Evolutionary conservation across 2,329 filamentous ascomycete species (phyloP).

Genomic region (Tympanopsis confertula): DNA sequence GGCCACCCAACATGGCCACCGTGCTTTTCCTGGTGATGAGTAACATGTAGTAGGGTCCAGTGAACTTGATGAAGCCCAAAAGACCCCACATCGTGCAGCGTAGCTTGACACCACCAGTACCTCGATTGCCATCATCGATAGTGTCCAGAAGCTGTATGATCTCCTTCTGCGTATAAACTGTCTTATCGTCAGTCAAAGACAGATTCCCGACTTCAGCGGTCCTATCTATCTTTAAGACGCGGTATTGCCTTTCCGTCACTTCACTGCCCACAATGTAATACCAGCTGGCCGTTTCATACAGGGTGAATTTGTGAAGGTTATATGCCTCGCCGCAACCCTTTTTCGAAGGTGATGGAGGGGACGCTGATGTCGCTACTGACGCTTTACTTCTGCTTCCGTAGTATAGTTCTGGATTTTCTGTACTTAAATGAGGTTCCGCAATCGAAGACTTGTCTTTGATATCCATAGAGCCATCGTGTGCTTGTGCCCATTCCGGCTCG

Average conservation of each 20-base stretch:
- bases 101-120: conserved; percentile 77
- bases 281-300: conserved; percentile 86
- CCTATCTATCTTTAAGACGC: conserved; percentile 88
- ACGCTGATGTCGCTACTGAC: too few relatives aligned
- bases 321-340: too few relatives aligned
- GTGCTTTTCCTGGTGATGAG: conserved; percentile 92
- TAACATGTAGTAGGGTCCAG: conserved; percentile 92
- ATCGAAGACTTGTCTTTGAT: too few relatives aligned
- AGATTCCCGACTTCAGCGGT: conserved; percentile 69
- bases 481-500: too few relatives aligned
- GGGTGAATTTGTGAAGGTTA: conserved; percentile 93
- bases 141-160: conserved; percentile 85
- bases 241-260: conserved; percentile 75
- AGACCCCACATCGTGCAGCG: conserved; percentile 88
- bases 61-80: conserved; percentile 90
- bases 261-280: conserved; percentile 94
- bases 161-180: conserved; percentile 82
- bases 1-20: conserved; percentile 88
- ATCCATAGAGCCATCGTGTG: too few relatives aligned
- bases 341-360: too few relatives aligned
- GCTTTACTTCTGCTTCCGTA: too few relatives aligned
- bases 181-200: conserved; percentile 84
- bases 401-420: too few relatives aligned
- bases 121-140: conserved; percentile 92
- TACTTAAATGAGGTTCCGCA: too few relatives aligned